Evolutionary conservation across 306 rosid species (phyloP).

Genomic region (Oxytropis ochrocephala): DNA sequence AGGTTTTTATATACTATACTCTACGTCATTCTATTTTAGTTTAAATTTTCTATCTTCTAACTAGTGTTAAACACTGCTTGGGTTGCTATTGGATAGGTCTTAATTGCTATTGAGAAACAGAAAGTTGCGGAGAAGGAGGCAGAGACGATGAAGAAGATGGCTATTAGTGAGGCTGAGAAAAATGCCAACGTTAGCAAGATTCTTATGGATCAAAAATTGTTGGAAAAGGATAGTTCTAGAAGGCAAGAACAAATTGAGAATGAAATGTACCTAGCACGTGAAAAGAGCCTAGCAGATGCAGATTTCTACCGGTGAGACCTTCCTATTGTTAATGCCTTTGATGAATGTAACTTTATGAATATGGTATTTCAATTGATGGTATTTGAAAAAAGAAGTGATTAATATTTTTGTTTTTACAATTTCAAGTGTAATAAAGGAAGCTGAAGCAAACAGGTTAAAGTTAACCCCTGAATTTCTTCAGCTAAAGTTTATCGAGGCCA

Average conservation of each 20-base stretch:
- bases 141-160: constrained; percentile 79
- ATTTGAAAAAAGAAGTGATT: background rate
- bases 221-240: constrained; percentile 67
- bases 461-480: constrained; percentile 88
- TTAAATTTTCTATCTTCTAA: background rate
- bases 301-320: constrained; percentile 61
- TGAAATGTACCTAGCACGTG: constrained; percentile 66
- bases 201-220: constrained; percentile 77
- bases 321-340: background rate
- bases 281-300: constrained; percentile 82
- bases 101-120: constrained; percentile 78
- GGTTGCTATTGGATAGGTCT: constrained; percentile 51
- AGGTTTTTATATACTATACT: background rate
- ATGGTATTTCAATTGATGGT: background rate
- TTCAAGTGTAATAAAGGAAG: constrained; percentile 63
- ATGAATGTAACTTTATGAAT: background rate
- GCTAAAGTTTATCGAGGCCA: constrained; percentile 76
- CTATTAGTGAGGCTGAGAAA: constrained; percentile 96
- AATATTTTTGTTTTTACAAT: constrained; percentile 3
- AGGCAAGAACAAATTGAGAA: constrained; percentile 77
- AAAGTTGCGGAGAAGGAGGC: constrained; percentile 83
- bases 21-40: background rate
- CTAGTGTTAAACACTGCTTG: constrained; percentile 8
- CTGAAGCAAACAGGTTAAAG: constrained; percentile 91
- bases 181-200: constrained; percentile 88